A percentile compares a stretch with the other conserved stretches of the same genome.
Conservation (phyloP, 23 red algal genomes). For the Gracilariopsis chorda region DNA sequence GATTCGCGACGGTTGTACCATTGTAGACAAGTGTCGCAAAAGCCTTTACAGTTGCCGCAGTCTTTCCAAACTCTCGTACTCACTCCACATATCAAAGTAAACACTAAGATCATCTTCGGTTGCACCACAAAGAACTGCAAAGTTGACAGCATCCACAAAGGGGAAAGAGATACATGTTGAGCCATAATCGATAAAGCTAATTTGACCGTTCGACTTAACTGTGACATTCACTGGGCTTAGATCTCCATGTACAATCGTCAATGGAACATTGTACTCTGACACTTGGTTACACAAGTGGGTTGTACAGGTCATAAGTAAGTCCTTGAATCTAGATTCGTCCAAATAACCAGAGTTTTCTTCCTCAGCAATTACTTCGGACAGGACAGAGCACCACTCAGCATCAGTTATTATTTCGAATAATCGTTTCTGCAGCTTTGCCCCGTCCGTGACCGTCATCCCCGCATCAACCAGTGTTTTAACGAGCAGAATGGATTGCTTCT, state of each 20-base stretch:
- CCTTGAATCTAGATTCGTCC: background rate
- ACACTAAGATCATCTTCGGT: background rate
- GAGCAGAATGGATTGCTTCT: background rate
- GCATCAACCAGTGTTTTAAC: background rate
- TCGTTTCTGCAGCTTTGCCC: background rate
- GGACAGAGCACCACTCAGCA: background rate
- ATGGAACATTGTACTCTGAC: background rate
- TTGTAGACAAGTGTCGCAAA: background rate
- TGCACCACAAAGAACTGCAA: background rate
- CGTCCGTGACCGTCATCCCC: background rate
- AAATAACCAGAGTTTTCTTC: background rate
- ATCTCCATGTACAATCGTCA: conserved; percentile 10
- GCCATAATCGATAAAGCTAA: background rate
- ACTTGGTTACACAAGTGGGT: background rate
- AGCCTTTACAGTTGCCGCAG: background rate
- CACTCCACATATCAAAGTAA: background rate
- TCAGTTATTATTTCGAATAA: background rate
- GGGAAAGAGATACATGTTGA: conserved; percentile 4
- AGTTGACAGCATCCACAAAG: background rate
- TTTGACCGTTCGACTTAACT: background rate
- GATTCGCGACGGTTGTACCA: background rate
- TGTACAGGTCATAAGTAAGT: background rate
- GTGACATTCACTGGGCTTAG: background rate
- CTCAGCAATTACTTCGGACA: background rate
- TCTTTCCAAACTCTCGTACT: background rate